Evolutionary conservation across 768 basidiomycete genomes (phyloP).

Genomic region (Paxillus involutus): DNA sequence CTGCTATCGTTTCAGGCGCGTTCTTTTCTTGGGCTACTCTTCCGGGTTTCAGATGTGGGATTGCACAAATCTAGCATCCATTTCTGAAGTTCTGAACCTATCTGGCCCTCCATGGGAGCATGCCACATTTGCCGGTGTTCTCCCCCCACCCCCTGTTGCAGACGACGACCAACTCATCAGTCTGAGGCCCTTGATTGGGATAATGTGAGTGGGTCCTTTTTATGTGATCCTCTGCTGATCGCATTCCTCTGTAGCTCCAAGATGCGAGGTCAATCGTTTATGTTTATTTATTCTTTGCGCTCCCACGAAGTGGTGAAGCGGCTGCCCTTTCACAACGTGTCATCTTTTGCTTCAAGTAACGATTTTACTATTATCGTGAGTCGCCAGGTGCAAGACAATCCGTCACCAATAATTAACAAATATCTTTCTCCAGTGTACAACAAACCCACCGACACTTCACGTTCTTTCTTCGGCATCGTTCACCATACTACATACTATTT

Average conservation of each 20-base stretch:
- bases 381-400: conserved; percentile 7
- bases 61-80: conserved; percentile 48
- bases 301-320: conserved; percentile 52
- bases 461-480: conserved; percentile 58
- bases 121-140: conserved; percentile 39
- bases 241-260: conserved; percentile 18
- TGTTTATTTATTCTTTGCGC: conserved; percentile 47
- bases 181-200: conserved; percentile 36
- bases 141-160: conserved; percentile 32
- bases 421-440: conserved; percentile 48
- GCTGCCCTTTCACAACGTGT: conserved; percentile 41
- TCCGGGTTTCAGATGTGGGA: conserved; percentile 64
- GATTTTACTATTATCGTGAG: conserved; percentile 60
- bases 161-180: conserved; percentile 29
- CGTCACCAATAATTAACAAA: neutral
- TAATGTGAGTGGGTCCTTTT: conserved; percentile 28
- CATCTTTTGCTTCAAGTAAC: conserved; percentile 44
- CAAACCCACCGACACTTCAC: conserved; percentile 52
- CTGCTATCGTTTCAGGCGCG: conserved; percentile 28
- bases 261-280: conserved; percentile 20
- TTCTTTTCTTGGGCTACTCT: conserved; percentile 55
- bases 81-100: conserved; percentile 56
- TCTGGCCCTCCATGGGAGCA: conserved; percentile 34
- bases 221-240: conserved; percentile 3
- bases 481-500: conserved; percentile 48